A percentile compares a stretch with the other conserved stretches of the same genome.
Conservation (phyloP, 495 filamentous ascomycete species). For the Immersiella caudata region DNA sequence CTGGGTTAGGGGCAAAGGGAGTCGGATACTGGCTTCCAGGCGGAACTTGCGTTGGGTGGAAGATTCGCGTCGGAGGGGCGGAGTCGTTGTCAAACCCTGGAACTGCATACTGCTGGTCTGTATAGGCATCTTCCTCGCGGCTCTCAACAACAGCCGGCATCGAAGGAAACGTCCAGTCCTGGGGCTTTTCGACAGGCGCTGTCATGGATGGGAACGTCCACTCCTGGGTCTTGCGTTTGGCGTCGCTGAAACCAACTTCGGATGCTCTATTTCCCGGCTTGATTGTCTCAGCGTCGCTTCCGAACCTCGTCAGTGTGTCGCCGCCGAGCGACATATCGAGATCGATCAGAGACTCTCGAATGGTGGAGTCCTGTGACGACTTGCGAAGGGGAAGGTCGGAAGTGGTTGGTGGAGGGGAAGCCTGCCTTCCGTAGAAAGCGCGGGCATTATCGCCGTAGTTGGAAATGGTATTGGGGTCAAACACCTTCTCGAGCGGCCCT, state of each 20-base stretch:
- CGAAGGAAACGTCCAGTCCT: slow-evolving; percentile 20
- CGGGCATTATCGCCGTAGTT: slow-evolving; percentile 22
- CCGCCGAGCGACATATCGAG: slow-evolving; percentile 19
- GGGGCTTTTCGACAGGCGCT: slow-evolving; percentile 10
- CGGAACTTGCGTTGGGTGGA: background rate
- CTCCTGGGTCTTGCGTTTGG: slow-evolving; percentile 15
- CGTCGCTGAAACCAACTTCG: background rate
- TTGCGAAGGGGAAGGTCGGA: slow-evolving; percentile 22
- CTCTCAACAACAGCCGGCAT: slow-evolving; percentile 1
- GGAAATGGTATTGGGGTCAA: slow-evolving; percentile 25
- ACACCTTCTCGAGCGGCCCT: slow-evolving; percentile 22
- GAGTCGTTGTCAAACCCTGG: background rate
- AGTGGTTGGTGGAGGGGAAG: slow-evolving; percentile 2
- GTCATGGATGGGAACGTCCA: background rate
- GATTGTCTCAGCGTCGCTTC: slow-evolving; percentile 17
- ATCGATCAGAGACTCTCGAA: slow-evolving; percentile 23
- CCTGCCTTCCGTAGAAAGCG: slow-evolving; percentile 18
- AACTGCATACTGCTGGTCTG: too few species aligned
- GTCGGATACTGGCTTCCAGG: background rate
- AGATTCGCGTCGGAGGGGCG: background rate
- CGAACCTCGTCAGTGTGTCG: slow-evolving; percentile 6
- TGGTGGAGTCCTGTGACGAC: slow-evolving; percentile 12
- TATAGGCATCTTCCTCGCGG: background rate
- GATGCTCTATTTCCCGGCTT: slow-evolving; percentile 8
- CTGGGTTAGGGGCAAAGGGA: background rate